Evolutionary conservation across 2,329 filamentous ascomycete genomes (phyloP), one percentile per base, ranked within the genome.

Genomic region (Apiospora koreana): DNA sequence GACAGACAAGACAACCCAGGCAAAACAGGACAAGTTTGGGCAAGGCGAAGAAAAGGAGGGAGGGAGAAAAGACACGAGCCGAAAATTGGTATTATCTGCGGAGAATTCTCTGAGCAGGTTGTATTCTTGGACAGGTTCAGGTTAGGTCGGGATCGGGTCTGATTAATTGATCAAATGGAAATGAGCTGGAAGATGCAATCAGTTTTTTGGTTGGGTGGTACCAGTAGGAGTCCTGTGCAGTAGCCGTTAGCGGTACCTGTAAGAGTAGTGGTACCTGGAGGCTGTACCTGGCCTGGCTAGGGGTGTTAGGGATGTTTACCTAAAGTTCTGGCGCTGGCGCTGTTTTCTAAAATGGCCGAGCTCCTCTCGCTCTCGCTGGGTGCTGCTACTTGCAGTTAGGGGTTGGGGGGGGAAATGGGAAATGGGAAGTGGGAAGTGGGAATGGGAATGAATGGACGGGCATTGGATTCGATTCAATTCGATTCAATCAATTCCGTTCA

Each of bases 11-110:
- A 48, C 50, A 58, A 58, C 28, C 21, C 35, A 35, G 16, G 28
- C n/a, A 16, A 9, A 31, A 16, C 25, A 16, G 28, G 25, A 58
- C 41, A 28, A 21, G 50, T 58, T 23, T 58, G 25, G 28, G 25
- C 31, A 31, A 28, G 28, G 28, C 28, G 28, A 21, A 25, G 25
- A 31, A 54, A 58, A 58, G 48, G 48, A 58, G 50, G 50, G 28
- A 35, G 41, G 14, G 14, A 5, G 43, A 38, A 18, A 38, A 31
- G 28, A 38, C 54, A 62, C 54, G 28, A 62, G 31, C 28, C 21
- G 54, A 62, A 62, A 62, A 62, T 62, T 62, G 54, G 18, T 35
- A 62, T 46, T 46, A n/a, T 62, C 54, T 62, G 31, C 54, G 54
- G 54, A 62, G 54, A 62, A 62, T 35, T 62, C 31, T 35, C 14